A percentile compares a stretch with the other conserved stretches of the same genome.
Conservation (phyloP, 2,329 filamentous ascomycete genomes). For the Penicillium sp. region DNA sequence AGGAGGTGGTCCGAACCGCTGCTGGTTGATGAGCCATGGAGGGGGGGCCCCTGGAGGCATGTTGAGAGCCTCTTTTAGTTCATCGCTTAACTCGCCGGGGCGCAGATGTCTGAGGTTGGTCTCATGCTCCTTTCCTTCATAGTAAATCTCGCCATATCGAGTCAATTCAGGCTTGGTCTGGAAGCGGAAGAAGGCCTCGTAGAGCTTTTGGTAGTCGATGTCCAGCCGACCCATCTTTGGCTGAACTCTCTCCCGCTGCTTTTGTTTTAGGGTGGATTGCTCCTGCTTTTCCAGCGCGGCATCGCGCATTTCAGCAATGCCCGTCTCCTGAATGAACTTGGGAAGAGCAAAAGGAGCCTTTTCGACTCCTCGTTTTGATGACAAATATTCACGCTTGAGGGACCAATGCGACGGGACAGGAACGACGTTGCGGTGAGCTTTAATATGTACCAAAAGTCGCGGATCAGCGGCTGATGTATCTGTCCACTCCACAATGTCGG, state of each 20-base stretch:
- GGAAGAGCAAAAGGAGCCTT: conserved; percentile 91
- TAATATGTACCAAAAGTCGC: conserved; percentile 86
- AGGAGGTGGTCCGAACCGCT: conserved; percentile 88
- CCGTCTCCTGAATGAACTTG: conserved; percentile 96
- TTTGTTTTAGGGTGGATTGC: conserved; percentile 87
- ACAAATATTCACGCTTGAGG: conserved; percentile 93
- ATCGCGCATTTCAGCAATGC: conserved; percentile 97
- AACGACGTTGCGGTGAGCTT: conserved; percentile 91
- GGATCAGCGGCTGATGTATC: conserved; percentile 91
- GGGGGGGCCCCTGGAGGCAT: conserved; percentile 92
- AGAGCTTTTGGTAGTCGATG: conserved; percentile 97
- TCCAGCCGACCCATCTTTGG: conserved; percentile 97
- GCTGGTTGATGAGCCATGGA: conserved; percentile 96
- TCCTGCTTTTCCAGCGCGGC: conserved; percentile 95
- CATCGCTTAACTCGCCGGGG: conserved; percentile 85
- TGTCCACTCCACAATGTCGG: conserved; percentile 96
- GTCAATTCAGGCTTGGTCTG: conserved; percentile 95
- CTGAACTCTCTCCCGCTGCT: conserved; percentile 89
- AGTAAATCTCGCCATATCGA: conserved; percentile 97
- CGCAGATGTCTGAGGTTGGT: conserved; percentile 89
- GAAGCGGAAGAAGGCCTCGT: conserved; percentile 97
- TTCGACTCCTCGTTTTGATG: conserved; percentile 94
- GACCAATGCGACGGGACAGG: conserved; percentile 95
- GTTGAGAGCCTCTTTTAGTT: conserved; percentile 86
- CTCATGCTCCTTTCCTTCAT: conserved; percentile 97